Percentiles rank a stretch among this genome's conserved stretches.
phyloP scores from a whole-genome alignment of 768 basidiomycete genomes.

The Trametes maxima region DNA sequence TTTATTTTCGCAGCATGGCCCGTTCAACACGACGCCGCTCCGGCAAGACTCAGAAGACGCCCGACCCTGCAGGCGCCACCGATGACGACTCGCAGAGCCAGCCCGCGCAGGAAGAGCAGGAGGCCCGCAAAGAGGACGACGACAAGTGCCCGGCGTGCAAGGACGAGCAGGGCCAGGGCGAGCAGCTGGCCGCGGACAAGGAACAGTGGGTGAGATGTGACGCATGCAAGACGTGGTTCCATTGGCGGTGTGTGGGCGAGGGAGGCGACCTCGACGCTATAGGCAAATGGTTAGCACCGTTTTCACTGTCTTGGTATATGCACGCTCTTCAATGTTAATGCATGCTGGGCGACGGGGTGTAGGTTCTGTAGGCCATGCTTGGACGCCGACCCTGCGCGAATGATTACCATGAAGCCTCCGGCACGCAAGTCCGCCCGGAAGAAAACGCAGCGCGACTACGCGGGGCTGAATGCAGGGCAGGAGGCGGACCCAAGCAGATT shows the following conservation, averaged over 20 bases:
- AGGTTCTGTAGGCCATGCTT: conserved; percentile 77
- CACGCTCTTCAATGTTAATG: conserved; percentile 5
- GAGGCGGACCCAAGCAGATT: conserved; percentile 69
- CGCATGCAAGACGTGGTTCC: conserved; percentile 79
- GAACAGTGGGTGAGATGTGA: conserved; percentile 87
- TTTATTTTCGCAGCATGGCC: conserved; percentile 38
- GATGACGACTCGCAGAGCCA: conserved; percentile 19
- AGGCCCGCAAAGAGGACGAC: conserved; percentile 27
- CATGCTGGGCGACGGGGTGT: background rate
- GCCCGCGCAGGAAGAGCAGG: conserved; percentile 2
- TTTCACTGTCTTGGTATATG: conserved; percentile 13
- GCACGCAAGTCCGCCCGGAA: conserved; percentile 82
- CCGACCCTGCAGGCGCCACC: conserved; percentile 31
- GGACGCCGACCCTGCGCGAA: conserved; percentile 57
- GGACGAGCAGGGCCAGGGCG: conserved; percentile 32
- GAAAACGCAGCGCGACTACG: conserved; percentile 75
- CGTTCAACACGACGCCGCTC: conserved; percentile 44
- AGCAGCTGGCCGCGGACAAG: conserved; percentile 48
- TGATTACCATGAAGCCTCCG: conserved; percentile 75
- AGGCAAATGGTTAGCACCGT: conserved; percentile 69
- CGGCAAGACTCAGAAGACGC: conserved; percentile 34
- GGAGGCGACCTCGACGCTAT: conserved; percentile 65
- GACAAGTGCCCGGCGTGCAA: conserved; percentile 56
- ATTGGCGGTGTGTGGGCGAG: conserved; percentile 79
- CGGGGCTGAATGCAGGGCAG: conserved; percentile 66